These are phyloP conservation scores for Panus rudis DNA, from an alignment of 768 basidiomycete genomes.

Conservation along the genomic window DNA sequence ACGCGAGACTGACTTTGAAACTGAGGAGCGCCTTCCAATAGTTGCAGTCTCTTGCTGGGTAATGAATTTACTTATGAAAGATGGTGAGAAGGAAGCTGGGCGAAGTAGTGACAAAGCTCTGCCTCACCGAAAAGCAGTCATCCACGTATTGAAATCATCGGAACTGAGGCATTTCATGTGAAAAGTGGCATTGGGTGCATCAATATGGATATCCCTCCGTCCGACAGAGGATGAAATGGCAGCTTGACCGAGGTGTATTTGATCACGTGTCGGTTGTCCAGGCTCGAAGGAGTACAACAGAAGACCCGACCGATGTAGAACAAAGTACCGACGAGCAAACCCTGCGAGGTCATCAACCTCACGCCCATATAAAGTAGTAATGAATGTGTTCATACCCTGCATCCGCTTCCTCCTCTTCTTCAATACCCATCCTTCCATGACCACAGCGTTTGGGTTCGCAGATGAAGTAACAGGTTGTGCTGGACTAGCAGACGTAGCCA, in stretches of 20 bases:
- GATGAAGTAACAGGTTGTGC: conserved; percentile 8
- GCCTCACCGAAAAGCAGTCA: conserved; percentile 61
- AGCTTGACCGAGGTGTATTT: conserved; percentile 53
- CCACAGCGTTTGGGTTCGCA: conserved; percentile 17
- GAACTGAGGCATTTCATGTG: conserved; percentile 72
- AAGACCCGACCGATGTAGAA: conserved; percentile 58
- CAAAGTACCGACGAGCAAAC: conserved; percentile 80
- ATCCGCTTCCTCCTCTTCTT: conserved; percentile 86
- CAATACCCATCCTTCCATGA: conserved; percentile 72
- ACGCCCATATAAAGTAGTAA: background rate
- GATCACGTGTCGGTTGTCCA: conserved; percentile 64
- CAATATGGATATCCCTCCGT: conserved; percentile 75
- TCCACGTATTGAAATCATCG: conserved; percentile 71
- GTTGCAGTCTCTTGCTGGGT: conserved; percentile 34
- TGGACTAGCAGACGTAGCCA: conserved; percentile 11
- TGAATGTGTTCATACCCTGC: conserved; percentile 51
- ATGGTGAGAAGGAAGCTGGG: conserved; percentile 1
- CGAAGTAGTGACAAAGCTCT: background rate
- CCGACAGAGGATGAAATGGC: conserved; percentile 73
- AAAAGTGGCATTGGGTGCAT: conserved; percentile 69
- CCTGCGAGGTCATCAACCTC: conserved; percentile 35
- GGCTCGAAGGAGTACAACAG: conserved; percentile 72
- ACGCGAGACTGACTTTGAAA: conserved; percentile 30
- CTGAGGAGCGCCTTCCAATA: conserved; percentile 28
- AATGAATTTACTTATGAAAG: conserved; percentile 50